Base-by-base conservation (phyloP, 495 filamentous ascomycete genomes). In the Geoglossum glabrum region DNA sequence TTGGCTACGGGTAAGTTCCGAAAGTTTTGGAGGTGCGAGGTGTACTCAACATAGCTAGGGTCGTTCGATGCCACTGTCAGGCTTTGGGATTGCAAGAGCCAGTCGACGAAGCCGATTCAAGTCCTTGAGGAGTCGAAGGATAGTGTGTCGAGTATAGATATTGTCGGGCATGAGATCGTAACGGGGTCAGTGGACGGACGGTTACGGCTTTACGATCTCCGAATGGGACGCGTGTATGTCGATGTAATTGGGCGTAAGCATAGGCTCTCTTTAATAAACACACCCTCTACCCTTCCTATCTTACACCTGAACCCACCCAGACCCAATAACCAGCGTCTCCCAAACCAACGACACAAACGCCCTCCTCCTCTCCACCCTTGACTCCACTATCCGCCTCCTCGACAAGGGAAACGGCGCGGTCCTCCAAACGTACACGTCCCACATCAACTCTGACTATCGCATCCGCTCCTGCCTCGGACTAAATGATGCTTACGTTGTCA, bases 131-230 rank as follows among this genome's bases (percentile, higher is more conserved):
- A 95, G 56, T 89, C 90, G 6, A 74, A 72, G 61, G 92, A 97
- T 66, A 81, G 80, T 38, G 76, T 97, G 28, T 80, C 73, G 5
- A 73, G 72, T 54, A 67, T 96, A 0, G 76, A 72, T 27, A 73
- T 80, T 0, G 61, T 65, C 1, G 78, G 71, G 3, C 64, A 67
- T 15, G 80, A 85, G 69, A 76, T 92, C 59, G 61, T 81, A 3
- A 73, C 73, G 5, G 90, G 85, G 0, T 88, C 87, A 67, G 90
- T 95, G 36, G 92, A 98, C 69, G 92, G 89, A 21, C 76, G 83
- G 61, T 76, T 89, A 8, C 76, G 93, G 57, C 71, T 77, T 46
- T 97, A 98, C 69, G 92, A 98, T 71, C 64, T 96, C n/a, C 75
- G 89, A 27, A 86, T 80, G 77, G 93, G 92, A 0, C 71, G 72